Evolutionary conservation across 495 filamentous ascomycete genomes (phyloP), one percentile per base, ranked within the genome.

Genomic region (Penicillium simplicissimum): DNA sequence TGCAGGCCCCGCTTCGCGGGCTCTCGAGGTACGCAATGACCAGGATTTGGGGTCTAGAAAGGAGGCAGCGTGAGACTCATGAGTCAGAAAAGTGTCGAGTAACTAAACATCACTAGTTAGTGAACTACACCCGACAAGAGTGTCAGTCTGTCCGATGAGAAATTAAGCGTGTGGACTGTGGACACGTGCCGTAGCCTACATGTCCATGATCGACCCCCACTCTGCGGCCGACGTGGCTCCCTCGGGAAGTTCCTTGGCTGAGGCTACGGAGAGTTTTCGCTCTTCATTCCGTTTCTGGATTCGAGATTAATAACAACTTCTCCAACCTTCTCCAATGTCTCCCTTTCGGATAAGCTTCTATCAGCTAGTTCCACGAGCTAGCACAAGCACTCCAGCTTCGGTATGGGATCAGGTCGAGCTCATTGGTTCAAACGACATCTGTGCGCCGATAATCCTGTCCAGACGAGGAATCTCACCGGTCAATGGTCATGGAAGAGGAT

Each of bases 201-300:
- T 1, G 23, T 3, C 23, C 38, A 25, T 58, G 49, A 61, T 61
- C 58, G 61, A 56, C 56, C 28, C 52, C 62, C 62, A 60, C 63
- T 55, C 45, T 15, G 47, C 56, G 45, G 15, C 35, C 51, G 45
- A 58, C 58, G 63, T 65, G 63, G 58, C 63, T 61, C 63, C 58
- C 58, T 60, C 52, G 43, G 28, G 42, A 51, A 58, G 35, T 7
- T 7, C 33, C 42, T 47, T 40, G 25, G 48, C 48, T 34, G 17
- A n/a, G 15, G 45, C 45, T 31, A 49, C 31, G 23, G 45, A 49
- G 11, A 49, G 21, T 49, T 49, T 25, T 49, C 45, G 45, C 45
- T 49, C 45, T 31, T 31, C 45, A 49, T 49, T 14, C 21, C 45
- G 3, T 49, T 49, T 31, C 28, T 31, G 19, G 45, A 11, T 49